Percentiles rank a stretch among this genome's conserved stretches.
Conservation (phyloP, 257 asterid genomes). For the Agastache rugosa region DNA sequence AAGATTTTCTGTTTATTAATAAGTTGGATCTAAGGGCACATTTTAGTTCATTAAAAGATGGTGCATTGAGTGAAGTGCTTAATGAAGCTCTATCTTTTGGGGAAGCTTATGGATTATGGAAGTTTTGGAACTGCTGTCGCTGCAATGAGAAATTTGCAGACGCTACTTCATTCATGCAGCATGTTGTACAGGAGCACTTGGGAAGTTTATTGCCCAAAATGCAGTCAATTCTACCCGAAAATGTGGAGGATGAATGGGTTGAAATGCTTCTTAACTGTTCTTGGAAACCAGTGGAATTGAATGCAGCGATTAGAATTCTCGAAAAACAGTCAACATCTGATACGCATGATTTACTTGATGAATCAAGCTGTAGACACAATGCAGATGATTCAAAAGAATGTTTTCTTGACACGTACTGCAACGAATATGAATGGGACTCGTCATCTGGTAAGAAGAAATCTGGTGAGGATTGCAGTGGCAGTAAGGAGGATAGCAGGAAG, state of each 20-base stretch:
- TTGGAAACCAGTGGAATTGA: conserved; percentile 87
- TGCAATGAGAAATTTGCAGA: conserved; percentile 60
- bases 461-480: conserved; percentile 33
- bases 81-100: conserved; percentile 67
- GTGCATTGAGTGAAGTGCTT: conserved; percentile 52
- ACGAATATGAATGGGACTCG: conserved; percentile 64
- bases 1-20: conserved; percentile 53
- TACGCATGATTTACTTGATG: conserved; percentile 54
- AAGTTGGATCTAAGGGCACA: conserved; percentile 63
- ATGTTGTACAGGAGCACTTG: conserved; percentile 63
- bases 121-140: conserved; percentile 64
- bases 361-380: conserved; percentile 45
- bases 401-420: conserved; percentile 68
- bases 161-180: conserved; percentile 54
- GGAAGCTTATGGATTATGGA: conserved; percentile 58
- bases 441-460: conserved; percentile 59
- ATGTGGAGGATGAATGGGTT: conserved; percentile 82
- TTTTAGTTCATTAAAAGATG: conserved; percentile 59
- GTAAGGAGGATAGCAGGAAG: conserved; percentile 53
- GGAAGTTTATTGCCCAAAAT: conserved; percentile 71
- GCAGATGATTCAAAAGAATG: conserved; percentile 65
- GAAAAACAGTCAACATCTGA: conserved; percentile 58
- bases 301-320: conserved; percentile 60
- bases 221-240: conserved; percentile 81
- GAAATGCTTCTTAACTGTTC: conserved; percentile 82